Evolutionary conservation across 805 yeast genomes (phyloP), one percentile per base, ranked within the genome.

Genomic region (Candida michaelii): DNA sequence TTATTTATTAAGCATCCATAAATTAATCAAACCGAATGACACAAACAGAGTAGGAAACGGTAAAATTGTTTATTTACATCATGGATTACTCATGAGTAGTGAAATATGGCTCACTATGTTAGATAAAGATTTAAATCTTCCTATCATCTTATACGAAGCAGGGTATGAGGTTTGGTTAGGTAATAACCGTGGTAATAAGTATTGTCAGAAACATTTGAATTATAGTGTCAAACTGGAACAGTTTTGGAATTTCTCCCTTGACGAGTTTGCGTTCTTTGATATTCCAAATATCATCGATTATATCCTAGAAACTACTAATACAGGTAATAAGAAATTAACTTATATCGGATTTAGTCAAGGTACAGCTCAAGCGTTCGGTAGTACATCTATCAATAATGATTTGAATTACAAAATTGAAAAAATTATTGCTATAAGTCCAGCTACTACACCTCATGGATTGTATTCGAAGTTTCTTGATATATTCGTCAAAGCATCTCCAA

Each of bases 111-210:
- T 66, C 30, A 70, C 75, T 7, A 71, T 70, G 75, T 51, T 69
- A 27, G 65, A 69, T 14, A 58, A 58, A 24, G 45, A 66, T 29
- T 47, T 52, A 25, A 71, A 71, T 51, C 63, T 93, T 36, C 97
- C 98, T 0, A 84, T 86, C 58, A 66, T 79, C 2, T 71, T 91
- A 25, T 82, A 82, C 46, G 89, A 89, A 44, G 59, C 80, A 36
- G 97, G 97, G 1, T 91, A 80, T 61, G 99, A 91, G 58, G 97
- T 91, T 5, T 91, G 95, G 91, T 69, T 91, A 48, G 98, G 98
- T 1, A 60, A 59, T 41, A 62, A 60, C 43, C 51, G 64, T 45
- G 76, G 53, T 9, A 93, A 91, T 65, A 93, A 91, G 66, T 91
- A 91, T 65, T 84, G 95, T 3, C 82, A 83, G 46, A 89, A 89